Conservation (phyloP, 2,329 filamentous ascomycete genomes). For the Pseudocercospora fijiensis region DNA sequence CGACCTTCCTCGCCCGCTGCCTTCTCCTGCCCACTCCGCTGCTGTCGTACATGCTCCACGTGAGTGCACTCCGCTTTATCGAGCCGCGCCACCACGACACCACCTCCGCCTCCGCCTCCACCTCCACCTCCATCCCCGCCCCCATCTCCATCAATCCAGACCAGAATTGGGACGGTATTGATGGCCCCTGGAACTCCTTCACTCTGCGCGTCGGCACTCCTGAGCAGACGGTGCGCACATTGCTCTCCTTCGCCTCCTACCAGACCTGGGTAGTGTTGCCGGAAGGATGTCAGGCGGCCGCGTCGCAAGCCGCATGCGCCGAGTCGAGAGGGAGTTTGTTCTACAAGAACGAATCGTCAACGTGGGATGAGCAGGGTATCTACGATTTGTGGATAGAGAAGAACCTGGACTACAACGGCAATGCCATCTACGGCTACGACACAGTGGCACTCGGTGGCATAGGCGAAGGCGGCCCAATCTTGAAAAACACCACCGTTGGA, state of each 20-base stretch:
- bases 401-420: conserved; percentile 59
- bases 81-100: conserved; percentile 14
- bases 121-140: conserved; percentile 19
- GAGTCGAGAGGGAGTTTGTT: conserved; percentile 61
- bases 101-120: too few species aligned
- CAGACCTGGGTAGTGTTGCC: conserved; percentile 68
- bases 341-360: conserved; percentile 53
- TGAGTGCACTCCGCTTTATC: conserved; percentile 15
- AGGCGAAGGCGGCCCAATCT: conserved; percentile 42
- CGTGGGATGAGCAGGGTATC: conserved; percentile 60
- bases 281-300: conserved; percentile 52
- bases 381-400: conserved; percentile 59
- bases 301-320: conserved; percentile 47
- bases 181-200: conserved; percentile 72
- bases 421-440: conserved; percentile 64
- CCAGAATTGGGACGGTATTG: conserved; percentile 55
- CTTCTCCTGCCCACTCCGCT: conserved; percentile 29
- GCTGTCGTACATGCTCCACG: conserved; percentile 22
- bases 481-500: conserved; percentile 46
- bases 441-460: conserved; percentile 44
- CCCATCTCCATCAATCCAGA: conserved; percentile 35
- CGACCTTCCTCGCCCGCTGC: conserved; percentile 21
- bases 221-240: conserved; percentile 54
- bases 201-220: conserved; percentile 59
- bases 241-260: conserved; percentile 66